Percentiles rank a stretch among this genome's conserved stretches.
phyloP scores from a whole-genome alignment of 2,329 filamentous ascomycete genomes.

The Talaromyces amestolkiae region DNA sequence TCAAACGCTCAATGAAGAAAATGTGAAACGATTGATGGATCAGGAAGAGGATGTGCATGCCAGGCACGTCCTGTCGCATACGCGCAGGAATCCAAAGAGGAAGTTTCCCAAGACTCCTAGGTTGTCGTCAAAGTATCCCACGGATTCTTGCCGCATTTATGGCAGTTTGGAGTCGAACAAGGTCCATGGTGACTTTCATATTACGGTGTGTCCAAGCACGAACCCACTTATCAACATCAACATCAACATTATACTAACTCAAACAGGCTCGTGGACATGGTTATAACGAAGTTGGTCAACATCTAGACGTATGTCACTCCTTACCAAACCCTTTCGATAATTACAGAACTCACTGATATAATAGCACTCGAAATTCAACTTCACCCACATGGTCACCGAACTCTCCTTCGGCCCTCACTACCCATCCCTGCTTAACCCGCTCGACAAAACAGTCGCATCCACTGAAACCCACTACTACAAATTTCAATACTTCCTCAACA shows the following conservation, averaged over 20 bases:
- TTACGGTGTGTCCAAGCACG: constrained; percentile 56
- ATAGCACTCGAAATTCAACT: constrained; percentile 74
- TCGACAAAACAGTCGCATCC: constrained; percentile 81
- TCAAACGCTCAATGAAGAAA: constrained; percentile 59
- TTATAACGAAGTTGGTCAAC: constrained; percentile 76
- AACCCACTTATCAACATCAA: not conserved
- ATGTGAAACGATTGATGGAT: constrained; percentile 48
- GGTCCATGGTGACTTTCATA: constrained; percentile 97
- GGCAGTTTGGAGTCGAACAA: constrained; percentile 91
- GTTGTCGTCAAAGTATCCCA: constrained; percentile 53
- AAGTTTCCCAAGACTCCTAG: constrained; percentile 72
- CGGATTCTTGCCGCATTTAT: constrained; percentile 82
- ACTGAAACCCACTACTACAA: constrained; percentile 83
- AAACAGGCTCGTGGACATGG: constrained; percentile 71
- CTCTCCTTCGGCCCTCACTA: constrained; percentile 97
- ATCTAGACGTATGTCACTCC: constrained; percentile 79
- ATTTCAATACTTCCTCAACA: constrained; percentile 95
- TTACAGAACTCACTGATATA: not conserved
- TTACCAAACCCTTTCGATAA: constrained; percentile 21
- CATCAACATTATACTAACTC: not conserved
- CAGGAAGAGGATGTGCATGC: constrained; percentile 76
- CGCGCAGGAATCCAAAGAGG: constrained; percentile 63
- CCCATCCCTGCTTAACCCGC: constrained; percentile 86
- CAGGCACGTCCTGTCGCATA: constrained; percentile 78
- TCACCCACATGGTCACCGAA: constrained; percentile 93